Percentiles rank a stretch among this genome's conserved stretches.
Evolutionary conservation across 139 green algal species (phyloP).

Genomic region (Dunaliella primolecta): DNA sequence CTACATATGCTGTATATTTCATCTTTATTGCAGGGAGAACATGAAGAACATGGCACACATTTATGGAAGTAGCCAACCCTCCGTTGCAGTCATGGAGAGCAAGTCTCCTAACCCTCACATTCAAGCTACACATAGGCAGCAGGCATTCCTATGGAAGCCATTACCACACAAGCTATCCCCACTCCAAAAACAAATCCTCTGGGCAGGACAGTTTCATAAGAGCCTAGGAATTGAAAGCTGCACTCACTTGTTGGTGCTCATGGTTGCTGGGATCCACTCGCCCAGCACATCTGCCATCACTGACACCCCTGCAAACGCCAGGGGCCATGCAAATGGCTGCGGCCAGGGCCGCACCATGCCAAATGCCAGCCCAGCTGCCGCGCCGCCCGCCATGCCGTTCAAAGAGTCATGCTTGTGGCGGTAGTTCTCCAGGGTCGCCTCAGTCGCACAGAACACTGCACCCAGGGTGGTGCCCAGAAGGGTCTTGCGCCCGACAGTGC

Average conservation of each 20-base stretch:
- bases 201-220: no score
- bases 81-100: no score
- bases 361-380: constrained; percentile 29
- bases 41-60: no score
- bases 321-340: constrained; percentile 43
- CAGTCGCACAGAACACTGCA: constrained; percentile 35
- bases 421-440: constrained; percentile 30
- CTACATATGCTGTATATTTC: no score
- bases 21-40: no score
- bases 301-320: constrained; percentile 23
- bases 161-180: no score
- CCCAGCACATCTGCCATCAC: constrained; percentile 25
- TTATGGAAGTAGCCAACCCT: no score
- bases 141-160: no score
- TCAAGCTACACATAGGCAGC: no score
- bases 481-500: constrained; percentile 31
- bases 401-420: constrained; percentile 35
- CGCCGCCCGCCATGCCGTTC: constrained; percentile 32
- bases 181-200: no score
- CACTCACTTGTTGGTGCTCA: constrained; percentile 31
- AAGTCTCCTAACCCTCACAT: no score
- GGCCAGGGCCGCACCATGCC: constrained; percentile 26
- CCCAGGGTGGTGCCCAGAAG: constrained; percentile 24
- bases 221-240: no score
- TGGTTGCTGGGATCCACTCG: constrained; percentile 30